Evolutionary conservation across 495 filamentous ascomycete genomes (phyloP), one percentile per base, ranked within the genome.

Genomic region (Neurospora sp.): DNA sequence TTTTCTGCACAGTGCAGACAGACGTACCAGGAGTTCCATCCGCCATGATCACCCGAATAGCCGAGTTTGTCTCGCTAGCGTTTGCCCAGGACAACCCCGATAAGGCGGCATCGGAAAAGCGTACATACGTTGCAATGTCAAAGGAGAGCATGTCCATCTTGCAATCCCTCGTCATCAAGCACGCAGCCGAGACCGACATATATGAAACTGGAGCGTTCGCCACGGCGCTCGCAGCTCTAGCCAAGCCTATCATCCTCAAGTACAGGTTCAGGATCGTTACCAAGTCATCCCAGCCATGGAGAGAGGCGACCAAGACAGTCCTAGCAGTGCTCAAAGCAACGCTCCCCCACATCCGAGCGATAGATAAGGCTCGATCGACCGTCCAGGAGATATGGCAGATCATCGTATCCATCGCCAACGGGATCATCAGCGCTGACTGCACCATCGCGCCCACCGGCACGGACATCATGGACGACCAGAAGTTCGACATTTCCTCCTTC

Each of bases 121-220:
- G 91, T 3, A 94, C 92, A 2, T 98, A 92, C 77, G 88, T 99
- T 69, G 94, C 96, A 20, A 87, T 98, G 77, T 94, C 94, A 0
- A 93, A 91, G 78, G 86, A 88, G 27, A 86, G 90, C 65, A 96
- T 96, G 83, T 83, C 86, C 18, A 85, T 94, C 41, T 79, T 95
- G 0, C 85, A 90, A 75, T 84, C 82, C 69, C 86, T 95, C 38
- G 82, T 94, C 22, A 77, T 88, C 22, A 82, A 86, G 20, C 88
- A 93, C 71, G 89, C 89, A 5, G 82, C 85, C 10, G 89, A 91
- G 59, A 75, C 79, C 39, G 88, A 92, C 68, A 87, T 94, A 3
- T 93, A 94, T 76, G 81, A 80, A 6, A 88, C 88, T 40, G 88
- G 86, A 8, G 86, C 92, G 10, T 81, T 94, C 16, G 78, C 86